Evolutionary conservation across 768 basidiomycete genomes (phyloP).

Genomic region (Suillus decipiens): DNA sequence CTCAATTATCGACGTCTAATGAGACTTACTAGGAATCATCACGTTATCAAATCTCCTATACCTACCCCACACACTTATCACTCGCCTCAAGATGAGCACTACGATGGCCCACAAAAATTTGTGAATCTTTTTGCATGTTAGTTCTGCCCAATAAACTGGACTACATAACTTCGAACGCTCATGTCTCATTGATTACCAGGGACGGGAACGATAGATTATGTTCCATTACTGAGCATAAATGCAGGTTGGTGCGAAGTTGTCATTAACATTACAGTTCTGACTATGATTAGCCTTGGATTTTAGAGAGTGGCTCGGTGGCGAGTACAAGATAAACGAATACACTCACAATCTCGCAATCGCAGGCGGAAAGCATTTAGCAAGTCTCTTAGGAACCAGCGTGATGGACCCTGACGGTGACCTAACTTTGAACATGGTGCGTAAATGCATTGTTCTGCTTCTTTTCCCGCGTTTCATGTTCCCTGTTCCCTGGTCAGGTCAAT

Average conservation of each 20-base stretch:
- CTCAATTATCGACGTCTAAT: not conserved
- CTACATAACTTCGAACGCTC: not conserved
- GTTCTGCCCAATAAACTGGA: not conserved
- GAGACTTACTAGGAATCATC: slow-evolving; percentile 53
- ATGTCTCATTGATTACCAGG: slow-evolving; percentile 37
- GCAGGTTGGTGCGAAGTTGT: slow-evolving; percentile 42
- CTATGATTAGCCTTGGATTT: slow-evolving; percentile 62
- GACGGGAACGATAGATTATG: slow-evolving; percentile 63
- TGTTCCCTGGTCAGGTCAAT: slow-evolving; percentile 33
- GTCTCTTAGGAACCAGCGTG: slow-evolving; percentile 59
- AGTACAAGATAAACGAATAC: slow-evolving; percentile 68
- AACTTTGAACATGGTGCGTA: slow-evolving; percentile 68
- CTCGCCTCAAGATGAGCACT: slow-evolving; percentile 43
- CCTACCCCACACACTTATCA: slow-evolving; percentile 57
- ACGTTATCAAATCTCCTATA: slow-evolving; percentile 58
- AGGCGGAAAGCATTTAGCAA: slow-evolving; percentile 63
- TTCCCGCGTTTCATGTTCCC: not conserved
- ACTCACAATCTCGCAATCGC: slow-evolving; percentile 66
- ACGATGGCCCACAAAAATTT: slow-evolving; percentile 39
- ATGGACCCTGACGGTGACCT: slow-evolving; percentile 63
- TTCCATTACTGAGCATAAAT: slow-evolving; percentile 53
- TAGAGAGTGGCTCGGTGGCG: slow-evolving; percentile 73
- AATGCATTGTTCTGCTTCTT: slow-evolving; percentile 19
- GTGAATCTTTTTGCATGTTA: slow-evolving; percentile 49
- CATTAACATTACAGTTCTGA: slow-evolving; percentile 3